Percentiles rank a stretch among this genome's conserved stretches.
phyloP scores from a whole-genome alignment of 129 eudicot genomes.

The Artemisia tridentata region DNA sequence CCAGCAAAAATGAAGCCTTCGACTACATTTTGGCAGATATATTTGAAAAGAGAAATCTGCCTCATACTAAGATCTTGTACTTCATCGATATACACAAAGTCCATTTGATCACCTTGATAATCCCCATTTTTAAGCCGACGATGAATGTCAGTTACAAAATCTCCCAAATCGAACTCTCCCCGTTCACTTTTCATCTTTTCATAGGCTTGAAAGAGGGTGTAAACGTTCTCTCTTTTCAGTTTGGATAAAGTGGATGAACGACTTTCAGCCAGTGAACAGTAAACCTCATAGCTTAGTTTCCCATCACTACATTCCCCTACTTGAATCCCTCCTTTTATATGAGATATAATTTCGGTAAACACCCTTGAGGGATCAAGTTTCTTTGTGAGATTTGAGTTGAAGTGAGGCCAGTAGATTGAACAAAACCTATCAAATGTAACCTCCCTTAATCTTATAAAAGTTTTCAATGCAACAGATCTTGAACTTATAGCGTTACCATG shows the following conservation, averaged over 20 bases:
- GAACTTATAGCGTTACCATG: slow-evolving; percentile 1
- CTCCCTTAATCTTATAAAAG: slow-evolving; percentile 40
- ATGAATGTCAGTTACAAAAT: slow-evolving; percentile 51
- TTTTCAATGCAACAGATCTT: slow-evolving; percentile 37
- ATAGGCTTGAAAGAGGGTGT: slow-evolving; percentile 39
- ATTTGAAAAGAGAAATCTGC: neutral
- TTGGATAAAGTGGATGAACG: slow-evolving; percentile 35
- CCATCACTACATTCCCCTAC: slow-evolving; percentile 20
- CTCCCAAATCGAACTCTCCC: slow-evolving; percentile 52
- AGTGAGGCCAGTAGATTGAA: slow-evolving; percentile 47
- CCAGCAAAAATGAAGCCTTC: neutral
- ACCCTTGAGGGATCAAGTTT: slow-evolving; percentile 50
- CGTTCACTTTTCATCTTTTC: slow-evolving; percentile 46
- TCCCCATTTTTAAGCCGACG: slow-evolving; percentile 24
- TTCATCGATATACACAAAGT: slow-evolving; percentile 53
- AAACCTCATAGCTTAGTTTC: slow-evolving; percentile 25
- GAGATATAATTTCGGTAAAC: slow-evolving; percentile 42
- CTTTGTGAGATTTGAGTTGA: slow-evolving; percentile 39
- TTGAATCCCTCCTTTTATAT: slow-evolving; percentile 41
- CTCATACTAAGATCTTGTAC: slow-evolving; percentile 40
- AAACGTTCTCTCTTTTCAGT: slow-evolving; percentile 28
- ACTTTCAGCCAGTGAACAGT: slow-evolving; percentile 32
- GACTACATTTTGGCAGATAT: neutral
- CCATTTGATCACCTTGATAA: slow-evolving; percentile 38
- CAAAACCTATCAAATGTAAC: slow-evolving; percentile 46